Evolutionary conservation across 495 filamentous ascomycete species (phyloP).

Genomic region (Friedmanniomyces endolithicus): DNA sequence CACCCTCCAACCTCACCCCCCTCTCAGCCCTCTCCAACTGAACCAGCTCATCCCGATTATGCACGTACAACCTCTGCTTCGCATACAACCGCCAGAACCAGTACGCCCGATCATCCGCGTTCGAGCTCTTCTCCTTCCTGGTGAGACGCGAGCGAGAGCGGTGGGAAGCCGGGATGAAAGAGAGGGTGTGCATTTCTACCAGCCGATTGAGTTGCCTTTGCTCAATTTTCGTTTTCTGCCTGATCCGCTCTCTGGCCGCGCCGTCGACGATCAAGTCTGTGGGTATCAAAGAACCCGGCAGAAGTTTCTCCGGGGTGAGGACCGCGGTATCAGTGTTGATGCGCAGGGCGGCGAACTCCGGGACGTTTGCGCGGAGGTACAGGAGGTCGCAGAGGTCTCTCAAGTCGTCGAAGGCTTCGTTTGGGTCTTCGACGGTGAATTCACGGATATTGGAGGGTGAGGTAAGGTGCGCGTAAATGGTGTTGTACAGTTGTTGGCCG

Average conservation of each 20-base stretch:
- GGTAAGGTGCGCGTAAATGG: conserved; percentile 56
- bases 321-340: conserved; percentile 34
- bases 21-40: conserved; percentile 68
- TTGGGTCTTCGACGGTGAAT: conserved; percentile 91
- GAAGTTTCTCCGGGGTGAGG: conserved; percentile 22
- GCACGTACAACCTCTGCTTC: conserved; percentile 69
- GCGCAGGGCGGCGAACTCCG: conserved; percentile 41
- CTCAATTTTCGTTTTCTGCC: conserved; percentile 59
- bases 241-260: conserved; percentile 46
- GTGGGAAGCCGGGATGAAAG: conserved; percentile 50
- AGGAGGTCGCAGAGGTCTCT: conserved; percentile 72
- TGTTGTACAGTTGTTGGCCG: conserved; percentile 67
- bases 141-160: conserved; percentile 46
- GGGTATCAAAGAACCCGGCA: conserved; percentile 37
- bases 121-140: conserved; percentile 39
- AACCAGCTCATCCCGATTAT: conserved; percentile 61
- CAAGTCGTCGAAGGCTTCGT: conserved; percentile 83
- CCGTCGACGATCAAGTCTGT: conserved; percentile 50
- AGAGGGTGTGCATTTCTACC: conserved; percentile 80
- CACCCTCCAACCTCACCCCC: conserved; percentile 69
- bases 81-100: conserved; percentile 72
- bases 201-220: conserved; percentile 77
- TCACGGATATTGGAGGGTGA: conserved; percentile 54
- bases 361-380: conserved; percentile 42
- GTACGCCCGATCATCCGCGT: conserved; percentile 51